Base-by-base conservation (phyloP, 176 grass and related monocot species). In the Lolium perenne region DNA sequence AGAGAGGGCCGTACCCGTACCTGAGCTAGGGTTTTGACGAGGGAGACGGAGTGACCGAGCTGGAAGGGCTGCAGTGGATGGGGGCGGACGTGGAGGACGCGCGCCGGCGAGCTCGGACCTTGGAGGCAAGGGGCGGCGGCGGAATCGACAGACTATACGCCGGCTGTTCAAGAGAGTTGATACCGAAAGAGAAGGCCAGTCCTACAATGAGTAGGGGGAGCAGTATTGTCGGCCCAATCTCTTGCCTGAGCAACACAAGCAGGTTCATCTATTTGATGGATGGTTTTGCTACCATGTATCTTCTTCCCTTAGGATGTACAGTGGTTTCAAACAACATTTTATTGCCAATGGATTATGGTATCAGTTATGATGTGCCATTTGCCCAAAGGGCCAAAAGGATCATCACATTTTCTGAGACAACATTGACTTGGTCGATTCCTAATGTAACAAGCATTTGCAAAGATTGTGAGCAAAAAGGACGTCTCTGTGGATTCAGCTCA, bases 171-270 rank as follows among this genome's bases (percentile, higher is more conserved):
- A 43, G 41, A 43, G 41, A 43, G 41, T 43, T 43, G 41, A 43
- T 43, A 43, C 3, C 41, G 6, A 43, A 43, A 43, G 41, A 43
- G 41, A 43, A 43, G 6, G 41, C 4, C 41, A 43, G 41, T 43
- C 1, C 4, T 43, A 43, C 41, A 43, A 43, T 43, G 41, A 1
- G 6, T 43, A 43, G 41, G 41, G 41, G 15, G 6, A 0, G 0
- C 25, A 22, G 0, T 7, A 25, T 89, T 35, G 48, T 35, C 15
- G 90, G 89, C 10, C 84, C 87, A 18, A 38, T 94, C 9, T 54
- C 62, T 43, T 94, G 90, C 73, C 57, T 94, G 6, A 78, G 25
- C 23, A 87, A 59, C 25, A 32, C 10, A 32, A 79, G 60, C 71
- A n/a, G 8, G 32, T 88, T 80, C 13, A 7, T 86, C 1, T 95